Evolutionary conservation across 2,329 filamentous ascomycete genomes (phyloP).

Genomic region (Botrytis tulipae): DNA sequence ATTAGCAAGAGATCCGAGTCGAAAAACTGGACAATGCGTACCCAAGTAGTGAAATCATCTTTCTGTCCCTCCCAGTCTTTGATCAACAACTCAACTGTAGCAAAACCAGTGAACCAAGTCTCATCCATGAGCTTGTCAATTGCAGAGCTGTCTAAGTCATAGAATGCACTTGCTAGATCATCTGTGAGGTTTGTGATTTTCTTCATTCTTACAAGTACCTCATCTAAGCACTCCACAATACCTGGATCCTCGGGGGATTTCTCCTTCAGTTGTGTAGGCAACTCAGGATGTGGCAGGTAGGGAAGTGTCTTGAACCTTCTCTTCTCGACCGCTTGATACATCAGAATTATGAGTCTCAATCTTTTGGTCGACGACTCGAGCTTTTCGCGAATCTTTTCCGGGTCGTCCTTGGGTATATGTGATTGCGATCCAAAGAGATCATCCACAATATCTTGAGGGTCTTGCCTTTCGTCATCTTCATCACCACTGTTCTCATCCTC

Average conservation of each 20-base stretch:
- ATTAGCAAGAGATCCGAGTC: constrained; percentile 16
- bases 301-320: constrained; percentile 63
- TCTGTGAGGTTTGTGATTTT: constrained; percentile 66
- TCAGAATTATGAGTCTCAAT: constrained; percentile 63
- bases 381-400: constrained; percentile 61
- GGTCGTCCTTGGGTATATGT: constrained; percentile 63
- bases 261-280: constrained; percentile 33
- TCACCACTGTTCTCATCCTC: constrained; percentile 54
- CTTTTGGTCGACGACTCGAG: constrained; percentile 63
- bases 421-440: constrained; percentile 63
- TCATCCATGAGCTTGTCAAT: constrained; percentile 59
- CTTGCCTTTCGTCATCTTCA: constrained; percentile 41
- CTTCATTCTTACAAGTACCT: constrained; percentile 55
- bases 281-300: constrained; percentile 42
- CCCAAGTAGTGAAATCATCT: constrained; percentile 80
- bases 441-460: constrained; percentile 60
- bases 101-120: constrained; percentile 59
- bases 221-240: constrained; percentile 49
- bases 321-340: constrained; percentile 70
- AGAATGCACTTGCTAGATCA: constrained; percentile 69
- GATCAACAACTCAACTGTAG: constrained; percentile 53
- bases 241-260: constrained; percentile 24
- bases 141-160: constrained; percentile 59
- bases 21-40: constrained; percentile 23
- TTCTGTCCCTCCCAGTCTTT: constrained; percentile 61